A percentile compares a stretch with the other conserved stretches of the same genome.
phyloP scores from a whole-genome alignment of 768 basidiomycete species.

The Lepiota brunneoincarnata region DNA sequence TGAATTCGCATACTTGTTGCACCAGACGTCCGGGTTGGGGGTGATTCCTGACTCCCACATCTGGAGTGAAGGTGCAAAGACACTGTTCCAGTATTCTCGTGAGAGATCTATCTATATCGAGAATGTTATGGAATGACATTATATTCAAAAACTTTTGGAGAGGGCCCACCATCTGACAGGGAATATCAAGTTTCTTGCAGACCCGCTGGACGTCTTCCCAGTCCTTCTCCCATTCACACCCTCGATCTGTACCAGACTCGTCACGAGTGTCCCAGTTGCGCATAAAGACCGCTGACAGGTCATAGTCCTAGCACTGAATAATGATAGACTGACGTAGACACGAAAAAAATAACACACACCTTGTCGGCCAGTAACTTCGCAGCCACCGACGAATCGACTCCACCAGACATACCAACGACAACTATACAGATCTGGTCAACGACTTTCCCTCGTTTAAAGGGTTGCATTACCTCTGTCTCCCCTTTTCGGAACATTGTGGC shows the following conservation, averaged over 20 bases:
- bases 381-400: slow-evolving; percentile 90
- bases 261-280: slow-evolving; percentile 92
- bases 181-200: slow-evolving; percentile 68
- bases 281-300: slow-evolving; percentile 91
- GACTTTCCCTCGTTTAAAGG: background rate
- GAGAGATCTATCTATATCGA: slow-evolving; percentile 74
- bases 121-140: background rate
- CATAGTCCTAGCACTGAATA: slow-evolving; percentile 53
- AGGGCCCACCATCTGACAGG: slow-evolving; percentile 64
- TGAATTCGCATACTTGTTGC: slow-evolving; percentile 62
- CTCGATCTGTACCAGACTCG: slow-evolving; percentile 73
- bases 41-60: slow-evolving; percentile 79
- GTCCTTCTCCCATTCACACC: slow-evolving; percentile 95
- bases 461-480: slow-evolving; percentile 28
- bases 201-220: slow-evolving; percentile 89
- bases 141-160: background rate
- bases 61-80: slow-evolving; percentile 83
- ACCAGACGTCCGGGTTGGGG: slow-evolving; percentile 92
- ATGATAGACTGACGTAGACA: background rate
- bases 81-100: slow-evolving; percentile 85
- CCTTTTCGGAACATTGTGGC: slow-evolving; percentile 18
- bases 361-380: slow-evolving; percentile 72
- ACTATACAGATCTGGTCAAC: slow-evolving; percentile 43
- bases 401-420: slow-evolving; percentile 91
- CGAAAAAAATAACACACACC: slow-evolving; percentile 33